Evolutionary conservation across 225 moss, liverwort and hornwort genomes (phyloP).

Genomic region (Marchantia paleacea): DNA sequence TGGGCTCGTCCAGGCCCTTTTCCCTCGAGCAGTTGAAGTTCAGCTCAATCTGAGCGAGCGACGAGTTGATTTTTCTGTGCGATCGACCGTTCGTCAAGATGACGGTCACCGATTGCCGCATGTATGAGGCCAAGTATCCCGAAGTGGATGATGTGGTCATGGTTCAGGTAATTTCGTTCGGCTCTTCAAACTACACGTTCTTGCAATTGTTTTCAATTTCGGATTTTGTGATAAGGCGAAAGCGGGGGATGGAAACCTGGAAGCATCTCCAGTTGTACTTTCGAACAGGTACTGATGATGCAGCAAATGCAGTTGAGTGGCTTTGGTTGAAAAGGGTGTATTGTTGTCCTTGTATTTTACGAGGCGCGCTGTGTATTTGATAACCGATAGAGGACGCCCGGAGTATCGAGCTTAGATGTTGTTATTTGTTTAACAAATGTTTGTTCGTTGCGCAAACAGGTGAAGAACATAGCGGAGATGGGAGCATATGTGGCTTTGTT

Average conservation of each 20-base stretch:
- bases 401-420: background rate
- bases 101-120: conserved; percentile 92
- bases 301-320: background rate
- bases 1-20: too few relatives aligned
- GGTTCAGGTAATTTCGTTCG: conserved; percentile 60
- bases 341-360: background rate
- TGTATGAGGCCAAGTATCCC: conserved; percentile 92
- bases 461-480: conserved; percentile 96
- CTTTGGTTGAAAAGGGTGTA: background rate
- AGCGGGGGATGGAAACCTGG: too few relatives aligned
- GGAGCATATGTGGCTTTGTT: conserved; percentile 92
- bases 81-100: conserved; percentile 32
- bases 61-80: too few relatives aligned
- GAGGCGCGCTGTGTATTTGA: background rate
- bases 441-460: conserved; percentile 36
- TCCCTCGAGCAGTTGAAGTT: too few relatives aligned
- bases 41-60: too few relatives aligned
- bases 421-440: background rate
- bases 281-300: background rate
- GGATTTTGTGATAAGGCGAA: too few relatives aligned
- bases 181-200: background rate
- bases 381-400: background rate
- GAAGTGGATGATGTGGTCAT: conserved; percentile 96
- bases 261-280: too few relatives aligned
- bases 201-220: background rate